phyloP scores from a whole-genome alignment of 306 rosid genomes.

The Fragaria iinumae region DNA sequence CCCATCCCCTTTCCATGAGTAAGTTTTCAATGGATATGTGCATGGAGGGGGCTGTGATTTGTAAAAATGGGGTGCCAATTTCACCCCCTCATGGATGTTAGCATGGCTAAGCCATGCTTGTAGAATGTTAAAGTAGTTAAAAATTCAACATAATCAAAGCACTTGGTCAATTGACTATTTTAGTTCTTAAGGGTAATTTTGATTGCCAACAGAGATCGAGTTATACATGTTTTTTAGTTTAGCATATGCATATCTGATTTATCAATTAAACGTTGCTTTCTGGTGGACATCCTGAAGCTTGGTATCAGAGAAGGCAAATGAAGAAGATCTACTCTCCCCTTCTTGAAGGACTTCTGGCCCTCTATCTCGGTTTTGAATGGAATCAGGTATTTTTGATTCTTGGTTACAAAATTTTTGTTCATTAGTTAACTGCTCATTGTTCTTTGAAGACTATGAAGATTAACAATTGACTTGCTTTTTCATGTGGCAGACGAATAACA shows the following conservation, averaged over 20 bases:
- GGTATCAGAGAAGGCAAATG: conserved; percentile 93
- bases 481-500: conserved; percentile 68
- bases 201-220: neutral
- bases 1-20: no score
- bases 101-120: neutral
- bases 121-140: neutral
- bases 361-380: conserved; percentile 97
- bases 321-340: conserved; percentile 92
- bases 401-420: conserved; percentile 1
- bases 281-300: conserved; percentile 55
- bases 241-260: neutral
- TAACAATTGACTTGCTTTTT: conserved; percentile 17
- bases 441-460: conserved; percentile 20
- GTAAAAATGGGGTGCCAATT: no score
- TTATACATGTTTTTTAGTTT: neutral
- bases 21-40: no score
- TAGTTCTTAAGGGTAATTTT: neutral
- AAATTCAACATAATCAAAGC: neutral
- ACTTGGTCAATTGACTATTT: neutral
- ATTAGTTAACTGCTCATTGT: neutral
- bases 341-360: conserved; percentile 90
- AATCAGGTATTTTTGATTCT: conserved; percentile 54
- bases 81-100: neutral
- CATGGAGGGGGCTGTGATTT: no score
- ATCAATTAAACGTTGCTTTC: conserved; percentile 8